Conservation (phyloP, 2,329 filamentous ascomycete genomes). For the Westerdykella sp. region DNA sequence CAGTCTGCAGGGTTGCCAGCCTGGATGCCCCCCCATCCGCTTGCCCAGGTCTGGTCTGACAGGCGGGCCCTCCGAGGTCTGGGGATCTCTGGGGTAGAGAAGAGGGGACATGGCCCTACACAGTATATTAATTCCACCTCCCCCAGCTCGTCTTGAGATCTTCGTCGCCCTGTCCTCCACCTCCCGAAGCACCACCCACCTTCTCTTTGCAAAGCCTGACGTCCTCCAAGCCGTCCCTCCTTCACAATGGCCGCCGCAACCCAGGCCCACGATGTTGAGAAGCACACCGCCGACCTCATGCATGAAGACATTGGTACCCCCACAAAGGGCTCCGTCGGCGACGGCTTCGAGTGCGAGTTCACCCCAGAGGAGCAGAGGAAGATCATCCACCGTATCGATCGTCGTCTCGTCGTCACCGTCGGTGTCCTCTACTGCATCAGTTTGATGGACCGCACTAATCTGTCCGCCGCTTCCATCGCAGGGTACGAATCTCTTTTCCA, state of each 20-base stretch:
- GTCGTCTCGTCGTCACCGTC: conserved; percentile 43
- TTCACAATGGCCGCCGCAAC: conserved; percentile 1
- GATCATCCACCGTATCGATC: conserved; percentile 66
- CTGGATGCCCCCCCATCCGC: no score
- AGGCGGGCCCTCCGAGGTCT: no score
- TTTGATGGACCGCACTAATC: conserved; percentile 73
- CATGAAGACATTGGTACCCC: conserved; percentile 18
- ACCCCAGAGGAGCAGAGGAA: conserved; percentile 56
- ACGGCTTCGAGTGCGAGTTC: conserved; percentile 41
- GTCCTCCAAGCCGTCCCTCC: neutral
- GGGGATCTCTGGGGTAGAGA: no score
- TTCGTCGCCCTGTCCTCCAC: no score
- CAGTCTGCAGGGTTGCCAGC: no score
- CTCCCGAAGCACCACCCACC: no score
- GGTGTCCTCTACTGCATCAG: conserved; percentile 65
- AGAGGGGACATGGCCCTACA: no score
- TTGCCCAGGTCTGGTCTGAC: no score
- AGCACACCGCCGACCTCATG: conserved; percentile 12
- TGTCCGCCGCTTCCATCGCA: conserved; percentile 67
- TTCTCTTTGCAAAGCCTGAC: neutral
- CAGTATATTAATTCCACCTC: no score
- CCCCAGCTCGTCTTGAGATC: no score
- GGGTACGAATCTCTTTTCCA: conserved; percentile 39
- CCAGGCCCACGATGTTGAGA: conserved; percentile 24
- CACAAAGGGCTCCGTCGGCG: conserved; percentile 15